phyloP scores from a whole-genome alignment of 345 rosid species.

The Salix caprea region DNA sequence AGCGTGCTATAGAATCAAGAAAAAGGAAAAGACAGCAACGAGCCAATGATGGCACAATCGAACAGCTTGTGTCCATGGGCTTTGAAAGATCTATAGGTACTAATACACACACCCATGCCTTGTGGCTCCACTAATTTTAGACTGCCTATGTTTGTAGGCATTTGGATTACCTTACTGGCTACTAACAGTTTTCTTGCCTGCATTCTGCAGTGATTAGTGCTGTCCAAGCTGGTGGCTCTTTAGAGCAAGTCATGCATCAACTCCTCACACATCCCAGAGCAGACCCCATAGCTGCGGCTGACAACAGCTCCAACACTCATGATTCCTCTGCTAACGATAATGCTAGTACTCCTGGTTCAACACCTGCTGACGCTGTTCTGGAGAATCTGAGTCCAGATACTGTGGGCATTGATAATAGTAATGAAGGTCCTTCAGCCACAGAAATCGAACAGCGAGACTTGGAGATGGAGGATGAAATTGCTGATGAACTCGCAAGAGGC shows the following conservation, averaged over 20 bases:
- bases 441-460: slow-evolving; percentile 43
- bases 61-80: slow-evolving; percentile 84
- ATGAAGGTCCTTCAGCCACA: slow-evolving; percentile 19
- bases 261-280: slow-evolving; percentile 37
- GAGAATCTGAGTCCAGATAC: slow-evolving; percentile 5
- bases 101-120: background rate
- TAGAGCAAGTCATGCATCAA: slow-evolving; percentile 48
- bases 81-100: slow-evolving; percentile 74
- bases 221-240: slow-evolving; percentile 41
- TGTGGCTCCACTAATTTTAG: background rate
- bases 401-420: slow-evolving; percentile 16
- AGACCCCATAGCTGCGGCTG: slow-evolving; percentile 17
- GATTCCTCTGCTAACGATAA: slow-evolving; percentile 7
- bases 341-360: slow-evolving; percentile 10
- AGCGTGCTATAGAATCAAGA: slow-evolving; percentile 64
- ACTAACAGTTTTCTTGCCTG: slow-evolving; percentile 17
- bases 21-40: slow-evolving; percentile 58
- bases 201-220: slow-evolving; percentile 48
- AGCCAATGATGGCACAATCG: slow-evolving; percentile 29
- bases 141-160: background rate
- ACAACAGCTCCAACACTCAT: slow-evolving; percentile 6
- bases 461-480: slow-evolving; percentile 73
- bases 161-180: background rate
- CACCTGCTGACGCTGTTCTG: background rate
- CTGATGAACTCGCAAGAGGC: slow-evolving; percentile 44